Evolutionary conservation across 202 grass and related monocot species (phyloP).

Genomic region (Brachypodium distachyon): DNA sequence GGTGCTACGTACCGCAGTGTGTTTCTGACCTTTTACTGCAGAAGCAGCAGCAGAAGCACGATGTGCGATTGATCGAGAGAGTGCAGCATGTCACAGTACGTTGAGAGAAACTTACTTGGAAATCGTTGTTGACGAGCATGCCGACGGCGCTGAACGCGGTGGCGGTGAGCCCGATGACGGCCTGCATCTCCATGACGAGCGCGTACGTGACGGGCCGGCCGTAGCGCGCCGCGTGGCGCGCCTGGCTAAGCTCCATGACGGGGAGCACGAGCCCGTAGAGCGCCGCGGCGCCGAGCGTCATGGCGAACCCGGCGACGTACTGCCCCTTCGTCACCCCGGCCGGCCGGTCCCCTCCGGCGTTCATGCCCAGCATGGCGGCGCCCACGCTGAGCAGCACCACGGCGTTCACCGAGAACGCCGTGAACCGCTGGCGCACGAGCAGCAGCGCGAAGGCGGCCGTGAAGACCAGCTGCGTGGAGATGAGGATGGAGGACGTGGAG

Average conservation of each 20-base stretch:
- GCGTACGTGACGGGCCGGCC: slow-evolving; percentile 36
- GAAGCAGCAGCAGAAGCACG: not conserved
- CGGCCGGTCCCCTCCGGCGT: slow-evolving; percentile 32
- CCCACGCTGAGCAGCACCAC: slow-evolving; percentile 59
- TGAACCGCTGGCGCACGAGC: slow-evolving; percentile 69
- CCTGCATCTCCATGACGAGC: slow-evolving; percentile 74
- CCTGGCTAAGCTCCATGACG: slow-evolving; percentile 64
- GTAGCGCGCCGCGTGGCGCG: slow-evolving; percentile 32
- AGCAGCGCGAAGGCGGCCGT: slow-evolving; percentile 59
- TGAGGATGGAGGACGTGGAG: slow-evolving; percentile 74
- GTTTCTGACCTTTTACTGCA: too few relatives aligned
- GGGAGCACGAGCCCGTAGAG: slow-evolving; percentile 55
- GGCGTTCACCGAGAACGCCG: slow-evolving; percentile 55
- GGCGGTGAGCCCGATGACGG: slow-evolving; percentile 53
- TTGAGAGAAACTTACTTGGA: slow-evolving; percentile 32
- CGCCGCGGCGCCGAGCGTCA: slow-evolving; percentile 48
- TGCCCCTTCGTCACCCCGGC: slow-evolving; percentile 27
- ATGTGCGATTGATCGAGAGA: not conserved
- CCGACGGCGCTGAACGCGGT: slow-evolving; percentile 51
- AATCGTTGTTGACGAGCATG: slow-evolving; percentile 70
- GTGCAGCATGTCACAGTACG: too few relatives aligned
- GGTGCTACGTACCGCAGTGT: too few relatives aligned
- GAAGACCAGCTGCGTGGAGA: slow-evolving; percentile 79
- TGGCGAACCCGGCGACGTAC: slow-evolving; percentile 57
- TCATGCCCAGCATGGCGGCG: slow-evolving; percentile 63